phyloP scores from a whole-genome alignment of 306 rosid species.

The Erythrophleum fordii region DNA sequence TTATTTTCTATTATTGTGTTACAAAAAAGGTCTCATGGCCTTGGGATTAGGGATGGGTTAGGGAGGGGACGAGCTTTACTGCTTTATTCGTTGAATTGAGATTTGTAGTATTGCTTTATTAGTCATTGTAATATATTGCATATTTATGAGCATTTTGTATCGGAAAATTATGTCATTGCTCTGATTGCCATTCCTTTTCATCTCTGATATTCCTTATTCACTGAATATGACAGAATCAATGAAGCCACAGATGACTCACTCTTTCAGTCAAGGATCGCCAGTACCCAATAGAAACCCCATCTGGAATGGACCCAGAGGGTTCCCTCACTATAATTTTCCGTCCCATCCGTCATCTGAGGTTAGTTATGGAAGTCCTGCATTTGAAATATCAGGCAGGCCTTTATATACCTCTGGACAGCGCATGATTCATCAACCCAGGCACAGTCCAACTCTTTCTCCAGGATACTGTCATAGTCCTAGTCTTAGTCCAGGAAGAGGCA shows the following conservation, averaged over 20 bases:
- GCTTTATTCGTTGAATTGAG: conserved; percentile 13
- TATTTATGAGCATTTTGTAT: conserved; percentile 4
- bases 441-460: conserved; percentile 51
- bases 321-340: conserved; percentile 41
- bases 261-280: conserved; percentile 51
- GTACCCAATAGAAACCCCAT: conserved; percentile 46
- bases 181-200: conserved; percentile 25
- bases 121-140: conserved; percentile 1
- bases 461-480: conserved; percentile 51
- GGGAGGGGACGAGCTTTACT: background rate
- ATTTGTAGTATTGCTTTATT: conserved; percentile 6
- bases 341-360: no score
- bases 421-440: conserved; percentile 42
- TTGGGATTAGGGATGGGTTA: background rate
- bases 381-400: conserved; percentile 47
- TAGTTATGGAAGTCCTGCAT: conserved; percentile 52
- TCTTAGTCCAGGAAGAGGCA: conserved; percentile 61
- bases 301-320: conserved; percentile 60
- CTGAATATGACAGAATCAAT: conserved; percentile 55
- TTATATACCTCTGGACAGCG: conserved; percentile 46
- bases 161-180: conserved; percentile 22
- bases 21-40: background rate
- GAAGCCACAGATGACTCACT: conserved; percentile 51
- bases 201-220: conserved; percentile 33
- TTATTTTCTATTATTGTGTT: background rate